A percentile compares a stretch with the other conserved stretches of the same genome.
These are phyloP conservation scores for Colletotrichum navitas DNA, from an alignment of 2,329 filamentous ascomycete genomes.

Conservation along the genomic window DNA sequence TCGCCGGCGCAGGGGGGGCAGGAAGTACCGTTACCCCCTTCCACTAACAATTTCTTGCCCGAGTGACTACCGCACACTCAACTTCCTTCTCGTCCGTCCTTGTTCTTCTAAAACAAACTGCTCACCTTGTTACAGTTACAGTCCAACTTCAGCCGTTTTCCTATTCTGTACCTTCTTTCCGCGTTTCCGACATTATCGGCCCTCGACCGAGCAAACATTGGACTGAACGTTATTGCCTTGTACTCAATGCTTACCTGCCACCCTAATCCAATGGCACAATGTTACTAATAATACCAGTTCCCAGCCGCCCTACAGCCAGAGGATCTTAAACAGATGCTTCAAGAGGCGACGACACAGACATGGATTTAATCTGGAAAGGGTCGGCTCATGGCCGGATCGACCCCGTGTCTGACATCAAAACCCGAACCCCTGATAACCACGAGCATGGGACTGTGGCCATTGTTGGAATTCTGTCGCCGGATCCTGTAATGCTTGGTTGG, in stretches of 20 bases:
- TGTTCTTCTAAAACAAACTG: slow-evolving; percentile 35
- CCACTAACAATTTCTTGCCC: slow-evolving; percentile 28
- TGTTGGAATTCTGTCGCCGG: neutral
- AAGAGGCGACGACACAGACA: neutral
- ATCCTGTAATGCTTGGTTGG: neutral
- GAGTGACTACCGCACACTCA: slow-evolving; percentile 19
- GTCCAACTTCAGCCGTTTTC: slow-evolving; percentile 7
- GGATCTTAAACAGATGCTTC: neutral
- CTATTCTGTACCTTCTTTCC: neutral
- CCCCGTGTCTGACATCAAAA: slow-evolving; percentile 4
- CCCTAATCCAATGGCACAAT: neutral
- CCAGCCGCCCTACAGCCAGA: neutral
- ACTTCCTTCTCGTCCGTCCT: slow-evolving; percentile 4
- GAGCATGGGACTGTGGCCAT: slow-evolving; percentile 14
- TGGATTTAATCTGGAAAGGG: neutral
- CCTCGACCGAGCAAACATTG: slow-evolving; percentile 16
- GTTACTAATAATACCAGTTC: too few species aligned
- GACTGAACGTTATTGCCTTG: slow-evolving; percentile 3
- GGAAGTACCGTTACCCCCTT: slow-evolving; percentile 19
- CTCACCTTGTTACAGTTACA: slow-evolving; percentile 15
- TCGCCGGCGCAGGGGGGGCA: neutral
- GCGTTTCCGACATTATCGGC: neutral
- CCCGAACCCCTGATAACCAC: slow-evolving; percentile 5
- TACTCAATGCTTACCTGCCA: neutral
- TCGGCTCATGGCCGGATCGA: slow-evolving; percentile 1